Evolutionary conservation across 176 grass and related monocot genomes (phyloP), one percentile per base, ranked within the genome.

Genomic region (Eragrostis nindensis): DNA sequence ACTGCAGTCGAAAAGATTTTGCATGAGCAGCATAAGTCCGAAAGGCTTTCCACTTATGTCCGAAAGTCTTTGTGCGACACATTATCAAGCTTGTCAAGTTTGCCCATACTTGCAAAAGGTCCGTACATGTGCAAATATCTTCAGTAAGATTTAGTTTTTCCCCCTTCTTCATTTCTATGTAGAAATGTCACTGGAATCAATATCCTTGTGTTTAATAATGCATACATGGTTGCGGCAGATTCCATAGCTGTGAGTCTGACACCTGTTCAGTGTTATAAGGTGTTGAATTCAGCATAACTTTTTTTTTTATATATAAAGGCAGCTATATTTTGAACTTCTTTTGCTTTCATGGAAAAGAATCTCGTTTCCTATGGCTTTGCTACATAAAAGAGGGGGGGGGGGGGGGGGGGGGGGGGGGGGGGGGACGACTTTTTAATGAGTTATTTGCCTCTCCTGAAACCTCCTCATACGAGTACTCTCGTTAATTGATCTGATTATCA

Each of bases 181-280:
- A 22, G 49, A 73, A 39, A 45, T 62, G 78, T 77, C 30, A 12
- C 30, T 67, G 73, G 78, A 54, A 79, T 67, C 73, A 59, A 52
- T 63, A 54, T 78, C 29, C 22, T 67, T 66, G 67, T 86, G 73
- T 82, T 80, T 89, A 50, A 73, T 82, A 86, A 67, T 90, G 22
- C 48, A 72, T 73, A 45, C 54, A 74, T 74, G 19, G 25, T 68
- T 55, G 68, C 43, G 74, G 61, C 79, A 86, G 79, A 90, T 90
- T 86, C 79, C 52, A 69, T 78, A 36, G 21, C 60, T 62, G 45
- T 13, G 9, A 48, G 65, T 39, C 44, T 86, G 83, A 68, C 88
- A 83, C 83, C 73, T 90, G 42, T 81, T 59, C 65, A 36, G 84
- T 78, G 29, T 81, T 63, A 12, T 56, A 18, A 70, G 66, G 27